phyloP scores from a whole-genome alignment of 192 early-diverging fungal species.

The Phlyctochytrium planicorne region DNA sequence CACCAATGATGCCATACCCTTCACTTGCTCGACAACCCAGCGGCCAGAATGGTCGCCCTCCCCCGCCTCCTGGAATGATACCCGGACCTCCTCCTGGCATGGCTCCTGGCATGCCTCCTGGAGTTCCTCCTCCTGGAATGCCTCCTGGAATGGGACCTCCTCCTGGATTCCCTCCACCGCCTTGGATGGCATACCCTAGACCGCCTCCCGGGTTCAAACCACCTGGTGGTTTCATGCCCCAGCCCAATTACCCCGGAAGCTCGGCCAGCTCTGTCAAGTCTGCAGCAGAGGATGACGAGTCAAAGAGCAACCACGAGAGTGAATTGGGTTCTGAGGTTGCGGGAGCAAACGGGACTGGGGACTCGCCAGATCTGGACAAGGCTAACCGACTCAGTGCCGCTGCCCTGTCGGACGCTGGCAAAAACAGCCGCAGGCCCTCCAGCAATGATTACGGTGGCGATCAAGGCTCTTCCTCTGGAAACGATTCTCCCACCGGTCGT shows the following conservation, averaged over 20 bases:
- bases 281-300: not conserved
- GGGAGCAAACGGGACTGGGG: not conserved
- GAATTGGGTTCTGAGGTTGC: not conserved
- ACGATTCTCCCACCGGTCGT: constrained; percentile 2
- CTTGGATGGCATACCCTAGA: constrained; percentile 1
- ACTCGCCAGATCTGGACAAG: not conserved
- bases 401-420: not conserved
- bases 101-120: not conserved
- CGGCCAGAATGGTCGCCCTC: not conserved
- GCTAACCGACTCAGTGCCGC: not conserved
- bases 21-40: not conserved
- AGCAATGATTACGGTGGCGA: not conserved
- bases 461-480: not conserved
- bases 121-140: not conserved
- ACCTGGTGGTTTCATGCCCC: not conserved
- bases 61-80: not conserved
- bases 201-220: not conserved
- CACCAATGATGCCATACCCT: not conserved
- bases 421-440: not conserved
- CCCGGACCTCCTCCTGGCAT: not conserved
- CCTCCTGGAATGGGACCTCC: not conserved
- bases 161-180: not conserved
- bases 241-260: not conserved
- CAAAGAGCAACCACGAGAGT: constrained; percentile 6
- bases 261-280: not conserved